phyloP scores from a whole-genome alignment of 2,329 filamentous ascomycete species.

The Plectosphaerella sp. region DNA sequence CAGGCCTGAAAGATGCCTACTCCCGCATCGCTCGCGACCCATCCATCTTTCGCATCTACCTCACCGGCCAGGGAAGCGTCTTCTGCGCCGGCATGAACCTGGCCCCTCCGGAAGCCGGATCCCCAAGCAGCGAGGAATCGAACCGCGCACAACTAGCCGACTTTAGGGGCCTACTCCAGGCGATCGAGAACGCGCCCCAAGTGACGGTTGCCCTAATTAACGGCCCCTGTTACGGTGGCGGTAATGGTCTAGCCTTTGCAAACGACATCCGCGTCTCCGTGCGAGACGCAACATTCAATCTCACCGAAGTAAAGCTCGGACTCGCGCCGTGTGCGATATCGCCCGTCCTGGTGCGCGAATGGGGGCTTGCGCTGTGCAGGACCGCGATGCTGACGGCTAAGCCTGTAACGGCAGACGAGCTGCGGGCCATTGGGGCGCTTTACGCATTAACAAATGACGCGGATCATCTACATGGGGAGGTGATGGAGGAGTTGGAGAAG shows the following conservation, averaged over 20 bases:
- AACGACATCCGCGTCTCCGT: conserved; percentile 28
- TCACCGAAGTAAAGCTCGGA: conserved; percentile 30
- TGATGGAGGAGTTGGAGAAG: conserved; percentile 17
- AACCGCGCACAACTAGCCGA: background rate
- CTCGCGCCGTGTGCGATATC: conserved; percentile 27
- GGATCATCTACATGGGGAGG: conserved; percentile 6
- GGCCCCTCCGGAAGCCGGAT: background rate
- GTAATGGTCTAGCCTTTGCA: conserved; percentile 31
- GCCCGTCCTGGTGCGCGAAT: conserved; percentile 28
- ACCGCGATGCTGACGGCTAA: conserved; percentile 28
- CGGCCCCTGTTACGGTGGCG: conserved; percentile 31
- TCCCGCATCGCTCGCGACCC: conserved; percentile 12
- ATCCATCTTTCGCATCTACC: conserved; percentile 22
- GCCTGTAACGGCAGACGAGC: conserved; percentile 16
- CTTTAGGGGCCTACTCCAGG: conserved; percentile 23
- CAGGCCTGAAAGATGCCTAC: conserved; percentile 20
- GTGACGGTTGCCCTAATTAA: conserved; percentile 31
- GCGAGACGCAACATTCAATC: conserved; percentile 12
- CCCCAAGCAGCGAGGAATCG: background rate
- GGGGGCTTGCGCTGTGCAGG: conserved; percentile 23
- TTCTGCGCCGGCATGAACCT: conserved; percentile 33
- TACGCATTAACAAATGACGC: conserved; percentile 15
- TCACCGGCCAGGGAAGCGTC: conserved; percentile 24
- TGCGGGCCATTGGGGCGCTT: conserved; percentile 19
- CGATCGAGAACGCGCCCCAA: conserved; percentile 28